Evolutionary conservation across 805 yeast species (phyloP), one percentile per base, ranked within the genome.

Genomic region (Metschnikowia rubicola): DNA sequence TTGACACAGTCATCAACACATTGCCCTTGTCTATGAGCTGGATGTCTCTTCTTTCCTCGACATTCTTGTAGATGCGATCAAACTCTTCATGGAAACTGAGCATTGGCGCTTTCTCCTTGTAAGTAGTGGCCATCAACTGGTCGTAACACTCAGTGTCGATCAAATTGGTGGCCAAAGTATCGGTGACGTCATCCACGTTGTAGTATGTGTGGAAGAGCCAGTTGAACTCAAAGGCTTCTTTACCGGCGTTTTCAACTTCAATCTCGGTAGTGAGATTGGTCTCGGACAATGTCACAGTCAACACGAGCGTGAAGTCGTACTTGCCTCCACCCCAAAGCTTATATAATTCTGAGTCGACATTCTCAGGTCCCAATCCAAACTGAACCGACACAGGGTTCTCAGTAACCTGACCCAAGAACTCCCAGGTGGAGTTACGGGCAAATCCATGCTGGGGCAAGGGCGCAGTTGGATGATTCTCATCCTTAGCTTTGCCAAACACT

Each of bases 121-220:
- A 85, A 2, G 77, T 65, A 46, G 79, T 81, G 34, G 75, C 73
- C 41, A 86, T 61, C 50, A 92, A 72, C 69, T 91, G 95, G 68
- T 94, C 97, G 55, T 74, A 81, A 58, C 90, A 84, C 11, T 70
- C 55, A 52, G 82, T 79, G 35, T 91, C 95, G 39, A 83, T 80
- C 51, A 92, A 73, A 54, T 95, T 95, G 47, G 84, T 80, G 26
- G 92, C 89, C 51, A 84, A 67, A 1, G 85, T 78, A 51, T 86
- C 90, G 46, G 84, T 85, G 54, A 94, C 82, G 60, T 91, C 97
- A 26, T 76, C 81, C 30, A 90, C 77, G 47, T 73, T 72, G 65
- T 86, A 78, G 66, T 92, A 92, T 15, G 97, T 88, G 70, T 92
- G 99, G 84, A 92, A 91, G 52, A 92, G 78, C 86, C 96, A 88